These are phyloP conservation scores for Periglandula ipomoeae DNA, from an alignment of 2,329 filamentous ascomycete species.

Conservation along the genomic window DNA sequence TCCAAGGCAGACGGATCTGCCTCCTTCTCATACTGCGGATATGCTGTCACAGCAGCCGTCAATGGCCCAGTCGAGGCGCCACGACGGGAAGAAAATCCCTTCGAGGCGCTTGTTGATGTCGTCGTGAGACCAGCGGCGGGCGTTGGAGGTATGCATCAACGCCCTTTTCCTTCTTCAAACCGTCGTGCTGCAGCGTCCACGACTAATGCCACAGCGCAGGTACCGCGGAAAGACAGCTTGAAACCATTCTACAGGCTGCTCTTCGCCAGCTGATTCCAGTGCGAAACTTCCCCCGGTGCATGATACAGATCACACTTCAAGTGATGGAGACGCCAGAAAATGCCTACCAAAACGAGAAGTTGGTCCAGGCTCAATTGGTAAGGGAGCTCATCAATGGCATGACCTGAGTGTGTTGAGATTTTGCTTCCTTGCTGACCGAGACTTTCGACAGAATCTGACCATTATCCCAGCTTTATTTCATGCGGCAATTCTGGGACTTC, in stretches of 20 bases:
- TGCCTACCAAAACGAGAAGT: constrained; percentile 51
- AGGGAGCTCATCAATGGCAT: constrained; percentile 15
- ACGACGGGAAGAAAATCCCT: constrained; percentile 80
- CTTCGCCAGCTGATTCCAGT: constrained; percentile 67
- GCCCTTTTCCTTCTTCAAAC: not conserved
- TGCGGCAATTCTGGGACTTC: constrained; percentile 64
- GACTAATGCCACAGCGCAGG: constrained; percentile 28
- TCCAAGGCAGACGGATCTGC: constrained; percentile 72
- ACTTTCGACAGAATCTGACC: constrained; percentile 53
- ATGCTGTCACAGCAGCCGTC: constrained; percentile 73
- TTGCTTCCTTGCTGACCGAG: constrained; percentile 11
- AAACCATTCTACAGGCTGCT: constrained; percentile 63
- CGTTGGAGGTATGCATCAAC: constrained; percentile 55
- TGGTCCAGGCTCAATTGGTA: constrained; percentile 53
- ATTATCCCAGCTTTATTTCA: constrained; percentile 78
- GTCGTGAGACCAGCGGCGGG: constrained; percentile 79
- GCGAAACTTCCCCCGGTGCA: constrained; percentile 64
- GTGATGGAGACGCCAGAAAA: constrained; percentile 60
- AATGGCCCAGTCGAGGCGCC: constrained; percentile 90
- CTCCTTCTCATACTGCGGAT: constrained; percentile 65
- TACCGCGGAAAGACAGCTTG: constrained; percentile 72
- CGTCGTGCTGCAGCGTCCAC: not conserved
- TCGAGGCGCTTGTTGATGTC: constrained; percentile 85
- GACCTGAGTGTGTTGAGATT: not conserved
- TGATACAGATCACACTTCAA: constrained; percentile 78